Evolutionary conservation across 495 filamentous ascomycete species (phyloP), one percentile per base, ranked within the genome.

Genomic region (Parachaetomium inaequale): DNA sequence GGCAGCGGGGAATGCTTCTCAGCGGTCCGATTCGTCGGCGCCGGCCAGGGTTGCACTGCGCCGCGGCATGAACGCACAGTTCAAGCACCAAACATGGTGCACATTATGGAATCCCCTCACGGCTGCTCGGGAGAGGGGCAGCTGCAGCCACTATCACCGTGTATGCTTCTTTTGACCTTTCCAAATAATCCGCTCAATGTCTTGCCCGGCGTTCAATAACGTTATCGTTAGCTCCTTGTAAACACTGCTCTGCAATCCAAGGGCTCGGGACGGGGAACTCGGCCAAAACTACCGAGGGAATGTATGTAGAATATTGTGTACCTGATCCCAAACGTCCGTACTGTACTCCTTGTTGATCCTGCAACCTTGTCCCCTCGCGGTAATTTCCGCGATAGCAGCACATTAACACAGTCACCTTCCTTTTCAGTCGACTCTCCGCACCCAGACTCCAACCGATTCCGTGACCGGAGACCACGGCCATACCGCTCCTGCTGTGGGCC

Each of bases 101-200:
- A 17, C 31, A n/a, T 15, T 12, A 4, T 1, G 15, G 6, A 23
- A 11, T 15, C 40, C 25, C 42, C 29, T 7, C 32, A n/a, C 55
- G 29, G 28, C 55, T 6, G n/a, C 6, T 31, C n/a, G 28, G 55
- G 29, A 26, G 42, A 36, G 43, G 42, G 54, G 40, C 2, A 23
- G 17, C 15, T 58, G 55, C 55, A 58, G 55, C 55, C 55, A 58
- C 55, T 58, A 49, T 49, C 42, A 47, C 42, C 10, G 7, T 21
- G 11, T 4, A 46, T 7, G 19, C 42, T 46, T 15, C 42, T 46
- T 46, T 46, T 46, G n/a, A n/a, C n/a, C n/a, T n/a, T n/a, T n/a
- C n/a, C n/a, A n/a, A n/a, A n/a, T n/a, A n/a, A n/a, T n/a, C n/a
- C n/a, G n/a, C n/a, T n/a, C n/a, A n/a, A n/a, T n/a, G n/a, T n/a